Evolutionary conservation across 495 filamentous ascomycete species (phyloP).

Genomic region (Daldinia decipiens): DNA sequence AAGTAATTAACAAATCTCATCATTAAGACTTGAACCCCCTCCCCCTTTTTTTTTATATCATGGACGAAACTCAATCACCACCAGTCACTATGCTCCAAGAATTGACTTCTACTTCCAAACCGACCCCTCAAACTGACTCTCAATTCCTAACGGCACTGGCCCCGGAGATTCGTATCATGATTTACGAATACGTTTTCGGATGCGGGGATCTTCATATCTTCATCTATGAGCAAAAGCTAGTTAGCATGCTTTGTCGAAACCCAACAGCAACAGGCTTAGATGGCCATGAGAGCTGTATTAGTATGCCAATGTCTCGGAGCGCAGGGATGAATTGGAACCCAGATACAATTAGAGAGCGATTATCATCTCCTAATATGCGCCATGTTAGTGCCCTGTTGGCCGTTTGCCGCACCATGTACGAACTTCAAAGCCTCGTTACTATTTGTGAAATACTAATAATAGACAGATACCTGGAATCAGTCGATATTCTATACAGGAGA

Average conservation of each 20-base stretch:
- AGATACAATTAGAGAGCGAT: neutral
- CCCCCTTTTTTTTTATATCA: neutral
- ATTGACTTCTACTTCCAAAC: neutral
- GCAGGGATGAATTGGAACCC: neutral
- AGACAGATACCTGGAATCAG: neutral
- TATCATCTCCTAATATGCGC: neutral
- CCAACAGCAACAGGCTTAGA: neutral
- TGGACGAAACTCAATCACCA: neutral
- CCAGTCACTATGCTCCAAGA: neutral
- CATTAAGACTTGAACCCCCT: neutral
- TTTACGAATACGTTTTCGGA: neutral
- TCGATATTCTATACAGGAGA: neutral
- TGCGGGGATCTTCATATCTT: neutral
- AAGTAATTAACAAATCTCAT: neutral
- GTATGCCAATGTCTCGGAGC: neutral
- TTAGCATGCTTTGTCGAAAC: neutral
- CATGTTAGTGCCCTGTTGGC: neutral
- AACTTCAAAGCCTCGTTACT: neutral
- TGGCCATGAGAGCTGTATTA: neutral
- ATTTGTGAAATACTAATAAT: neutral
- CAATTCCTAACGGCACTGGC: neutral
- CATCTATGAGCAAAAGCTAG: neutral
- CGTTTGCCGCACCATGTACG: neutral
- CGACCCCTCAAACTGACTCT: neutral
- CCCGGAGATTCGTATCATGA: neutral